Evolutionary conservation across 1,284 basidiomycete genomes (phyloP).

Genomic region (Boletus semigastroideus): DNA sequence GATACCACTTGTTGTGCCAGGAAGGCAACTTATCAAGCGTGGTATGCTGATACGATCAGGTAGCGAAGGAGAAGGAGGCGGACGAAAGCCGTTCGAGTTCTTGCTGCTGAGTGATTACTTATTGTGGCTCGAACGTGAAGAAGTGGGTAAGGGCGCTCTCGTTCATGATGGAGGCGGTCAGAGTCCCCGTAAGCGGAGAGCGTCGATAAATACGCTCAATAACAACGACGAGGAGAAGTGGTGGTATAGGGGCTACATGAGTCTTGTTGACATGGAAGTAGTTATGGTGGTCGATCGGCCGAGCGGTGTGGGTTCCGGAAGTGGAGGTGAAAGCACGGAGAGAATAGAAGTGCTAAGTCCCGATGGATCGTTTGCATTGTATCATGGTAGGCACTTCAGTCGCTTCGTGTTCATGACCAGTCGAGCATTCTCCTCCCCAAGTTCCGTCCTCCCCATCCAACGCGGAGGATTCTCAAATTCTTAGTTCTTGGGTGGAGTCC

Average conservation of each 20-base stretch:
- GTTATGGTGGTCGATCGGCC: conserved; percentile 51
- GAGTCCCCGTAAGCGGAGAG: conserved; percentile 20
- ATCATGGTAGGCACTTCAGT: conserved; percentile 49
- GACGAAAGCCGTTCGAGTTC: conserved; percentile 53
- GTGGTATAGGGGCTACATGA: conserved; percentile 66
- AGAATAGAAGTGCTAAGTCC: conserved; percentile 76
- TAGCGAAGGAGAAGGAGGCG: conserved; percentile 23
- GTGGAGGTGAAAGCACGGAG: conserved; percentile 36
- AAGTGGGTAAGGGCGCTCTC: conserved; percentile 13
- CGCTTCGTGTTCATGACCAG: not conserved
- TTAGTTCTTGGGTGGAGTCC: conserved; percentile 57
- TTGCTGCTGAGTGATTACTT: conserved; percentile 81
- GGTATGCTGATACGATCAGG: conserved; percentile 49
- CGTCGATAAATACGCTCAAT: conserved; percentile 22
- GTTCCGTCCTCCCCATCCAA: conserved; percentile 7
- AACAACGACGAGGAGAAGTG: conserved; percentile 49
- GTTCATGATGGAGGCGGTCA: conserved; percentile 20
- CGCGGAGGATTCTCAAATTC: conserved; percentile 8
- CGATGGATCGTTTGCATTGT: conserved; percentile 74
- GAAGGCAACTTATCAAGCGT: conserved; percentile 72
- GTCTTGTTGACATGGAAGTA: conserved; percentile 76
- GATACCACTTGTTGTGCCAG: conserved; percentile 68
- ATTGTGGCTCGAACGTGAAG: conserved; percentile 67
- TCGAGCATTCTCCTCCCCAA: conserved; percentile 1
- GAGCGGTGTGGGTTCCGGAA: conserved; percentile 3